These are phyloP conservation scores for Scopulariopsis brevicaulis DNA, from an alignment of 2,329 filamentous ascomycete genomes.

Conservation along the genomic window DNA sequence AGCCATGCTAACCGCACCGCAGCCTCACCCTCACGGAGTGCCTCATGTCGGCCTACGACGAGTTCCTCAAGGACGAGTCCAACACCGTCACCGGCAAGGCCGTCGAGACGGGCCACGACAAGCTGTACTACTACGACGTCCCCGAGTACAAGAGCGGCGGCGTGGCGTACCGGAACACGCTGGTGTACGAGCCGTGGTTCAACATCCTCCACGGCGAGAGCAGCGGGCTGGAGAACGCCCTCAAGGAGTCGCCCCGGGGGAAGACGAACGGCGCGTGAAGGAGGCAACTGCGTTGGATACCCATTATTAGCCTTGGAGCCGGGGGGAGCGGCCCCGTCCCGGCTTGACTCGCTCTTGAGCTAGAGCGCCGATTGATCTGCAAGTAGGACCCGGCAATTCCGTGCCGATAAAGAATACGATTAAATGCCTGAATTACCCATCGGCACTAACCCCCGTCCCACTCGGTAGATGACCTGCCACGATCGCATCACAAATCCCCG, in stretches of 20 bases:
- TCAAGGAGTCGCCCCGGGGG: conserved; percentile 5
- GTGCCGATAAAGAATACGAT: no score
- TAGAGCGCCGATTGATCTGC: no score
- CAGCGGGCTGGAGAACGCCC: conserved; percentile 7
- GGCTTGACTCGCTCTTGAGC: no score
- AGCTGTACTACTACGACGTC: conserved; percentile 10
- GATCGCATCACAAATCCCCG: no score
- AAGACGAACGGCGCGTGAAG: background rate
- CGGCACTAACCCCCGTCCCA: no score
- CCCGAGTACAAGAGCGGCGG: conserved; percentile 9
- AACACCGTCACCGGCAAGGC: conserved; percentile 22
- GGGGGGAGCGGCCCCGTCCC: no score
- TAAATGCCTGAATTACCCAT: no score
- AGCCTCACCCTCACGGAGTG: conserved; percentile 28
- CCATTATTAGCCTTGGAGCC: no score
- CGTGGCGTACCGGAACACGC: conserved; percentile 8
- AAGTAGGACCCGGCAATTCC: no score
- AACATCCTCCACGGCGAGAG: conserved; percentile 10
- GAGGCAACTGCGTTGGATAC: background rate
- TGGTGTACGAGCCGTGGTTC: conserved; percentile 13
- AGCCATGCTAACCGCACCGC: background rate
- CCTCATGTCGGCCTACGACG: conserved; percentile 30
- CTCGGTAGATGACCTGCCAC: no score
- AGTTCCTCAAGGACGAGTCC: conserved; percentile 30
- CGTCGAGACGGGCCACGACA: conserved; percentile 30